Conservation (phyloP, 164 flowering plant species). For the Annona cherimola region DNA sequence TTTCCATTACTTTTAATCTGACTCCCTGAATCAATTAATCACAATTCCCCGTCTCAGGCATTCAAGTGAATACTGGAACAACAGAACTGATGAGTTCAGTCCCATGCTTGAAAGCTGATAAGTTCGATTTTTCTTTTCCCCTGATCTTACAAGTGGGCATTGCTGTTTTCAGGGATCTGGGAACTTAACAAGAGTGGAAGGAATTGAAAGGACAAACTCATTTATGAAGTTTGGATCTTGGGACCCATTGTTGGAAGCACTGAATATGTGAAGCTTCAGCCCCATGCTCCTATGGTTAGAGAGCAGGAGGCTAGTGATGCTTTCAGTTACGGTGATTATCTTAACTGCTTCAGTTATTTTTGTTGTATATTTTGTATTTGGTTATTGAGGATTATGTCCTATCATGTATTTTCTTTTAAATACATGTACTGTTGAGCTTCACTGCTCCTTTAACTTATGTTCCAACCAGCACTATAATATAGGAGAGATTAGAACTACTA, state of each 20-base stretch:
- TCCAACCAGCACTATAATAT: too few relatives aligned
- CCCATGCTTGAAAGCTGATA: neutral
- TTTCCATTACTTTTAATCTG: neutral
- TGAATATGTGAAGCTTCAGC: slow-evolving; percentile 20
- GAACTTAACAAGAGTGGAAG: slow-evolving; percentile 30
- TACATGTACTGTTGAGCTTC: too few relatives aligned
- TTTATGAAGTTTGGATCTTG: slow-evolving; percentile 25
- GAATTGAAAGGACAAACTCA: slow-evolving; percentile 22
- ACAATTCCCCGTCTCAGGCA: neutral
- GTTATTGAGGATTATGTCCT: neutral
- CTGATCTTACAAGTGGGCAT: neutral
- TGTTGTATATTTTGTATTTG: neutral
- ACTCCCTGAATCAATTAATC: neutral
- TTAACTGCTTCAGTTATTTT: too few relatives aligned
- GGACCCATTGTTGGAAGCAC: slow-evolving; percentile 28
- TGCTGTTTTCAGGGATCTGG: slow-evolving; percentile 31
- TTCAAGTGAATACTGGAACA: neutral
- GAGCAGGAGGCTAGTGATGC: too few relatives aligned
- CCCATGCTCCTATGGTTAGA: neutral
- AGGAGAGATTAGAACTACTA: too few relatives aligned
- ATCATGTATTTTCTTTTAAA: too few relatives aligned
- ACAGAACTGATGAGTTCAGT: neutral
- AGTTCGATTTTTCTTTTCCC: neutral
- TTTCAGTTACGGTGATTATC: too few relatives aligned
- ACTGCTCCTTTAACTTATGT: too few relatives aligned